These are phyloP conservation scores for Tetrapisispora arboricola DNA, from an alignment of 805 yeast species.

Conservation along the genomic window DNA sequence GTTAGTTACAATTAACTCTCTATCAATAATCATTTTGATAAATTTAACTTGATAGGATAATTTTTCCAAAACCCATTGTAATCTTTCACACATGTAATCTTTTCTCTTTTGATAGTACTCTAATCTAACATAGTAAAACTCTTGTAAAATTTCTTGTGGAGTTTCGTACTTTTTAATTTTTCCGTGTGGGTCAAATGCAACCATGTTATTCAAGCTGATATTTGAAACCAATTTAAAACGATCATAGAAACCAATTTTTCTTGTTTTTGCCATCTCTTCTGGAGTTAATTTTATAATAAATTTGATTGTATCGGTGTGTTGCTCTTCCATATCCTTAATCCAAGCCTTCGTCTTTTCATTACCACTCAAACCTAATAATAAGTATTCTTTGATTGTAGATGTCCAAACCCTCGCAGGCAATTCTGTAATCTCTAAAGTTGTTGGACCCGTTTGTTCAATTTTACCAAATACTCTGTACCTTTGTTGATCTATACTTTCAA, in stretches of 20 bases:
- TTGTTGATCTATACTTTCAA: constrained; percentile 54
- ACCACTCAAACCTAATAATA: constrained; percentile 65
- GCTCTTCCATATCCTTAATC: constrained; percentile 93
- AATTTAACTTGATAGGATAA: constrained; percentile 80
- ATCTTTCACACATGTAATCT: constrained; percentile 57
- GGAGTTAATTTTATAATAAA: constrained; percentile 65
- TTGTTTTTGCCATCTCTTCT: constrained; percentile 77
- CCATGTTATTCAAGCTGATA: constrained; percentile 77
- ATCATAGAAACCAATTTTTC: constrained; percentile 67
- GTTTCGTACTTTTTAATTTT: constrained; percentile 72
- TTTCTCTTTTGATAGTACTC: constrained; percentile 88
- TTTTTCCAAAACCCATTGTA: constrained; percentile 66
- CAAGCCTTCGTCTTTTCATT: constrained; percentile 66
- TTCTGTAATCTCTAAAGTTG: constrained; percentile 80
- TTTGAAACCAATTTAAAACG: constrained; percentile 68
- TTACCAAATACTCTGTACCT: constrained; percentile 69
- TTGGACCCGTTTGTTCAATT: constrained; percentile 71
- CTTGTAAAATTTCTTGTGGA: constrained; percentile 68
- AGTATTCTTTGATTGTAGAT: constrained; percentile 73
- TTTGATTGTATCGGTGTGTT: constrained; percentile 72
- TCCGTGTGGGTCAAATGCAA: constrained; percentile 86
- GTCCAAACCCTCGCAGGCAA: constrained; percentile 93
- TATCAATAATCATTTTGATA: constrained; percentile 79
- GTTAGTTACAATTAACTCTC: constrained; percentile 59
- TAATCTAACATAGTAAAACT: constrained; percentile 75